Evolutionary conservation across 768 basidiomycete species (phyloP).

Genomic region (Serendipita sp.): DNA sequence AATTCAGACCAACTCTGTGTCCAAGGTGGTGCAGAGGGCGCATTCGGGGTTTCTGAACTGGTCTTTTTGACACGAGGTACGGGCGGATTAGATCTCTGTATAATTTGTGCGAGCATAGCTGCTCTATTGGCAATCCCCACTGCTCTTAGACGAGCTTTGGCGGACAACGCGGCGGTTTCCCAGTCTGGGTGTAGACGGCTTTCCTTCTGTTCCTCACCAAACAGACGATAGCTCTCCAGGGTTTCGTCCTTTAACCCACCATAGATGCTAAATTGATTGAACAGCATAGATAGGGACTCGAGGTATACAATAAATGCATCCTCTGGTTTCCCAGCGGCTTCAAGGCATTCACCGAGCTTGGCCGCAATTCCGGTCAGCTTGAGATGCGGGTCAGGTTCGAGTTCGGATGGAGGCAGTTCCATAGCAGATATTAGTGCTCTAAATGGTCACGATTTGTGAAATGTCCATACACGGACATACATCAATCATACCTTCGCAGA

Average conservation of each 20-base stretch:
- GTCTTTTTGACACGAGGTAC: neutral
- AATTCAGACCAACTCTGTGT: neutral
- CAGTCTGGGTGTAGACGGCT: neutral
- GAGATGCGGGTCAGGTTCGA: neutral
- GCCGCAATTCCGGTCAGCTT: neutral
- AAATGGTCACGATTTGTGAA: neutral
- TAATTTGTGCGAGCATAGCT: neutral
- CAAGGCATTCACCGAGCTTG: neutral
- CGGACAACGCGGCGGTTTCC: neutral
- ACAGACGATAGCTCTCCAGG: neutral
- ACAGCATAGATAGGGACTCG: neutral
- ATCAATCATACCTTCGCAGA: neutral
- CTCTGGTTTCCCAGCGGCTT: neutral
- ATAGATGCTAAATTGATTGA: neutral
- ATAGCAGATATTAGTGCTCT: neutral
- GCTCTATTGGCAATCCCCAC: neutral
- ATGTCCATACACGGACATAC: neutral
- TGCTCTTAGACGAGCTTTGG: neutral
- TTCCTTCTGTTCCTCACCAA: neutral
- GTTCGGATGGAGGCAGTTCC: neutral
- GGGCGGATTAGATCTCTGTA: neutral
- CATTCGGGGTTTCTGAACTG: neutral
- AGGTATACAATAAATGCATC: neutral
- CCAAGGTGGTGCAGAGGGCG: neutral
- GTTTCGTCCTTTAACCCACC: neutral